phyloP scores from a whole-genome alignment of 1,284 basidiomycete genomes.

The Ustilago hordei region DNA sequence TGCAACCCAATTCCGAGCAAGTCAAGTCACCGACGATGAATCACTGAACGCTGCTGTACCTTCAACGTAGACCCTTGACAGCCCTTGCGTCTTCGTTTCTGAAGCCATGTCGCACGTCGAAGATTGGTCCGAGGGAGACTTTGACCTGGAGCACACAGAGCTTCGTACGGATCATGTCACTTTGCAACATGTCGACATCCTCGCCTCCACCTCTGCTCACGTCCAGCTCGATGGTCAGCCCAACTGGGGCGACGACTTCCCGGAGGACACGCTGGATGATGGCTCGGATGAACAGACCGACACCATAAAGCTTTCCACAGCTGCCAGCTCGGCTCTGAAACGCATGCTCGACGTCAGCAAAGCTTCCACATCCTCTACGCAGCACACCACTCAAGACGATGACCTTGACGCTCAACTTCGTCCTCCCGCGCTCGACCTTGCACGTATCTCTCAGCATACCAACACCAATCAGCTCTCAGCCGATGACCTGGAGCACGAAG shows the following conservation, averaged over 20 bases:
- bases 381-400: constrained; percentile 1
- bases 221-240: constrained; percentile 16
- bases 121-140: constrained; percentile 51
- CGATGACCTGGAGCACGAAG: constrained; percentile 3
- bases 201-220: not conserved
- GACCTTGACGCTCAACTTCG: constrained; percentile 29
- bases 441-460: constrained; percentile 13
- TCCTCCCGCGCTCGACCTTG: constrained; percentile 31
- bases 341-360: constrained; percentile 39
- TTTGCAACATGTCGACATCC: constrained; percentile 24
- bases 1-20: no score
- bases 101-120: constrained; percentile 41
- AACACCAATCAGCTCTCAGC: not conserved
- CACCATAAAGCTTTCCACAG: constrained; percentile 48
- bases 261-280: constrained; percentile 20
- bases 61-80: not conserved
- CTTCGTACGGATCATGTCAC: constrained; percentile 37
- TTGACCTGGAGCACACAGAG: constrained; percentile 41
- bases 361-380: constrained; percentile 14
- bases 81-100: not conserved
- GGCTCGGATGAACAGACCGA: constrained; percentile 46
- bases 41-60: not conserved
- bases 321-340: constrained; percentile 43
- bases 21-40: not conserved
- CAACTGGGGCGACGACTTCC: constrained; percentile 28